Percentiles rank a stretch among this genome's conserved stretches.
Conservation (phyloP, 768 basidiomycete genomes). For the Mrakia gelida region DNA sequence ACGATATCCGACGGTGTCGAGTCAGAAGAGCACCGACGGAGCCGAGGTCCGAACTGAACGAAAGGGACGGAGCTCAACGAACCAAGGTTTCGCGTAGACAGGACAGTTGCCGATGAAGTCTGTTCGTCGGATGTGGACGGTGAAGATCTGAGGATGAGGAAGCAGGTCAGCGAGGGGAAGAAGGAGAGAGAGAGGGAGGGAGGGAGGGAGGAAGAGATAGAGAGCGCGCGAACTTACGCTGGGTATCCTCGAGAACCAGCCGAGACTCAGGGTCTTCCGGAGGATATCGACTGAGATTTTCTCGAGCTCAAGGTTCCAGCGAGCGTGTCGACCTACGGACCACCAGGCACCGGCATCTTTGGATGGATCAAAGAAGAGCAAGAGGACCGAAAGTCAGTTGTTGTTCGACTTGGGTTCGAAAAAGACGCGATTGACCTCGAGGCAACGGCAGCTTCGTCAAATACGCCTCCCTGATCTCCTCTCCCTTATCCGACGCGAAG, state of each 20-base stretch:
- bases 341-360: background rate
- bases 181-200: background rate
- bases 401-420: too few species aligned
- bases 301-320: background rate
- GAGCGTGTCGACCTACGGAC: background rate
- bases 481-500: background rate
- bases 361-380: too few species aligned
- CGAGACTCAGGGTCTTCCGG: background rate
- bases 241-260: background rate
- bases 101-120: background rate
- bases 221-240: background rate
- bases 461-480: background rate
- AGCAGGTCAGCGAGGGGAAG: background rate
- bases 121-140: slow-evolving; percentile 1
- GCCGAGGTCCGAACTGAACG: background rate
- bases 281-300: background rate
- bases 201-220: background rate
- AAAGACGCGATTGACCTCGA: too few species aligned
- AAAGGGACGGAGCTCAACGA: background rate
- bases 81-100: background rate
- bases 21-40: background rate
- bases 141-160: background rate
- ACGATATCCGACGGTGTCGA: background rate
- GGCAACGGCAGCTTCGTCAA: background rate
- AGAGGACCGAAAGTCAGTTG: too few species aligned